Conservation (phyloP, 805 yeast genomes). For the Yamadazyma olivae region DNA sequence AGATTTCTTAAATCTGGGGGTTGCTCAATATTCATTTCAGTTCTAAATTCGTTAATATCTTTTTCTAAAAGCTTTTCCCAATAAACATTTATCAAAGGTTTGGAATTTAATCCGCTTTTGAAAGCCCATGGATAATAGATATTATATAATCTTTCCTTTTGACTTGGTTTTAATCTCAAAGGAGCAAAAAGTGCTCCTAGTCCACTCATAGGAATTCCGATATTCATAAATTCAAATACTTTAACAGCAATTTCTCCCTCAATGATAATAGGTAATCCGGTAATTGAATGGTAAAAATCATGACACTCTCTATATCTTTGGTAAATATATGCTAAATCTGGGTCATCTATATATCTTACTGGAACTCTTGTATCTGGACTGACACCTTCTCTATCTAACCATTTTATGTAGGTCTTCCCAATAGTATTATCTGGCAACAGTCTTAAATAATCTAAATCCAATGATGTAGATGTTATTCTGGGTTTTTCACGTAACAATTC, state of each 20-base stretch:
- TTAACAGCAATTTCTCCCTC: constrained; percentile 98
- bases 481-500: constrained; percentile 77
- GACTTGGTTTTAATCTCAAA: constrained; percentile 60
- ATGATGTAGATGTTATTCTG: constrained; percentile 68
- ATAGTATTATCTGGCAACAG: constrained; percentile 64
- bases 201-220: constrained; percentile 95
- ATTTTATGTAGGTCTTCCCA: constrained; percentile 74
- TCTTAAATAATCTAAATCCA: constrained; percentile 61
- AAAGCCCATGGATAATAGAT: constrained; percentile 89
- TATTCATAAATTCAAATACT: constrained; percentile 85
- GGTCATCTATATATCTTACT: constrained; percentile 84
- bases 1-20: constrained; percentile 74
- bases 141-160: constrained; percentile 59
- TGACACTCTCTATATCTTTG: constrained; percentile 95
- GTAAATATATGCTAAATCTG: constrained; percentile 87
- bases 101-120: constrained; percentile 64
- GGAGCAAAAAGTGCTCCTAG: constrained; percentile 91
- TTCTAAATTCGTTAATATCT: constrained; percentile 70
- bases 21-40: constrained; percentile 65
- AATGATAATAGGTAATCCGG: constrained; percentile 83
- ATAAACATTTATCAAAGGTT: constrained; percentile 79
- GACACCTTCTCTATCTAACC: constrained; percentile 85
- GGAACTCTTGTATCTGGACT: constrained; percentile 92
- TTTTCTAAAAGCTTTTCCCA: constrained; percentile 83
- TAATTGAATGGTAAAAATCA: constrained; percentile 91